Evolutionary conservation across 2,329 filamentous ascomycete species (phyloP).

Genomic region (Xylaria sp.): DNA sequence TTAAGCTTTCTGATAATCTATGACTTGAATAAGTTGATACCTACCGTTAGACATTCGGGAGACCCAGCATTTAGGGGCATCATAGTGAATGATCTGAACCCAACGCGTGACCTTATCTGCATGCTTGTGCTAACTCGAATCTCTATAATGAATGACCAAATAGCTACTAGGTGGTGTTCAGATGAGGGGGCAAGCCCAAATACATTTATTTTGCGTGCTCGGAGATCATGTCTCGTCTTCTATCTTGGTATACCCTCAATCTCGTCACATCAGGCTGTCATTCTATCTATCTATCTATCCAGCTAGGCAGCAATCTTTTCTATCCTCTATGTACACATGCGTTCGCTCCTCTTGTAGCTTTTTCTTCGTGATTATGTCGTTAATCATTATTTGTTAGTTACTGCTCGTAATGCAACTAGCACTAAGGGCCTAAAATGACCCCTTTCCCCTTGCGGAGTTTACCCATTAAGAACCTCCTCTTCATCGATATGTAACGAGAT

Average conservation of each 20-base stretch:
- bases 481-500: neutral
- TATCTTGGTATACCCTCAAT: conserved; percentile 21
- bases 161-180: neutral
- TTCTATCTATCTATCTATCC: conserved; percentile 18
- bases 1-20: neutral
- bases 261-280: conserved; percentile 2
- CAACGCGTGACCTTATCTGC: neutral
- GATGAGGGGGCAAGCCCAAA: neutral
- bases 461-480: neutral
- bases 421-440: neutral
- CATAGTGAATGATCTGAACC: neutral
- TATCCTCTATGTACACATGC: neutral
- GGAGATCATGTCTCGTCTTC: neutral
- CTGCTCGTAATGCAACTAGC: neutral
- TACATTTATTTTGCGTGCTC: neutral
- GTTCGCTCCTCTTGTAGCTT: conserved; percentile 6
- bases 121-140: neutral
- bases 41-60: neutral
- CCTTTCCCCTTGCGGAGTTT: neutral
- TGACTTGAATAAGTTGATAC: neutral
- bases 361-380: conserved; percentile 24
- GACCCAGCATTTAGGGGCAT: neutral
- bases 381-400: conserved; percentile 23
- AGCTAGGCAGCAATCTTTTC: neutral
- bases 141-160: neutral